These are phyloP conservation scores for Fraxinus floribunda DNA, from an alignment of 305 asterid species.

Conservation along the genomic window DNA sequence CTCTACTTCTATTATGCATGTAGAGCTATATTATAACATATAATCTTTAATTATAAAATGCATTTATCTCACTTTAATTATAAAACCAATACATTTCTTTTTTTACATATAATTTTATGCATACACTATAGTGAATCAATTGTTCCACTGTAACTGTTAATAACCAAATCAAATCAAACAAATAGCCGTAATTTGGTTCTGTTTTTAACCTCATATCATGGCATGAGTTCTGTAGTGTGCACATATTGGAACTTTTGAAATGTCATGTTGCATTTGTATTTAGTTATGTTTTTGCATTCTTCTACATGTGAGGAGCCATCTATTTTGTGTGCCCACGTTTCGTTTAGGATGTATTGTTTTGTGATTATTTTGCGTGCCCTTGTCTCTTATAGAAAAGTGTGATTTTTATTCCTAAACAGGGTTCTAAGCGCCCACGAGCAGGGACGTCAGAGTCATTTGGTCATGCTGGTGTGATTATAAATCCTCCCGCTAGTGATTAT, in stretches of 20 bases:
- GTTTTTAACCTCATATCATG: background rate
- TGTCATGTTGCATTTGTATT: background rate
- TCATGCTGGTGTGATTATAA: constrained; percentile 73
- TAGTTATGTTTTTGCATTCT: background rate
- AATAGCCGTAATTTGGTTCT: background rate
- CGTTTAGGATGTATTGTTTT: background rate
- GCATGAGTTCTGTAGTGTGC: background rate
- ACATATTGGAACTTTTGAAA: background rate
- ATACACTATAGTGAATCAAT: background rate
- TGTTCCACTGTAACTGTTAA: background rate
- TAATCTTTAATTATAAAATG: background rate
- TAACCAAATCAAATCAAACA: background rate
- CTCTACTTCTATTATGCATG: background rate
- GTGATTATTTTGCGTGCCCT: constrained; percentile 3
- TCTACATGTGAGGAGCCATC: constrained; percentile 15
- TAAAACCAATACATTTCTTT: background rate
- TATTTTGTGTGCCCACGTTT: constrained; percentile 4
- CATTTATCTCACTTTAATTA: background rate
- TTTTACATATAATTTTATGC: background rate
- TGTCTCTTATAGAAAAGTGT: background rate
- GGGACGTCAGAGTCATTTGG: constrained; percentile 83
- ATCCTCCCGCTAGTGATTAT: constrained; percentile 71
- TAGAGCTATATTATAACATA: background rate
- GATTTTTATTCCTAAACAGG: constrained; percentile 42
- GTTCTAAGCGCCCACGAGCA: constrained; percentile 68